Evolutionary conservation across 306 rosid genomes (phyloP).

Genomic region (Cicer arietinum): DNA sequence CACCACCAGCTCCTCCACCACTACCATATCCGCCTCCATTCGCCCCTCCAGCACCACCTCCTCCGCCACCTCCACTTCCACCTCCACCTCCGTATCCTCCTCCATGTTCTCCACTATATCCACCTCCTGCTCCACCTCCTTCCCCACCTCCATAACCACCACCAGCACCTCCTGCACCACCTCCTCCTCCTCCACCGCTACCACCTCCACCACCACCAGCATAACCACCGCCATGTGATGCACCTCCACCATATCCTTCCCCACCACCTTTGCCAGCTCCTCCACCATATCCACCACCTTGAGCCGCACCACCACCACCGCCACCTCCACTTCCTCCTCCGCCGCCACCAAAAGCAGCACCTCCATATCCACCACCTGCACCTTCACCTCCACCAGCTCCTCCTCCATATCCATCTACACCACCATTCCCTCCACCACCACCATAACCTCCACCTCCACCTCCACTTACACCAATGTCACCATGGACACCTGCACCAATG

Average conservation of each 20-base stretch:
- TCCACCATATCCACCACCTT: slow-evolving; percentile 50
- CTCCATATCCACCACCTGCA: slow-evolving; percentile 53
- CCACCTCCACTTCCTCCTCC: slow-evolving; percentile 48
- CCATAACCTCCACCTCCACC: slow-evolving; percentile 52
- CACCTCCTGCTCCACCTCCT: slow-evolving; percentile 50
- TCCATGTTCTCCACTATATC: slow-evolving; percentile 46
- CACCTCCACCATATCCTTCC: slow-evolving; percentile 48
- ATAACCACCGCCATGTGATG: slow-evolving; percentile 34
- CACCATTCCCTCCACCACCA: slow-evolving; percentile 42
- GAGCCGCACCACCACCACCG: slow-evolving; percentile 45
- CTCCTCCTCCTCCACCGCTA: slow-evolving; percentile 41
- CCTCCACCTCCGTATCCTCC: slow-evolving; percentile 41
- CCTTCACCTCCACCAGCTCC: slow-evolving; percentile 59
- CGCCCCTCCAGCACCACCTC: slow-evolving; percentile 51
- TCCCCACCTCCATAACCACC: slow-evolving; percentile 46
- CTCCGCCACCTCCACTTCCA: slow-evolving; percentile 24
- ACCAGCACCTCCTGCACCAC: slow-evolving; percentile 36
- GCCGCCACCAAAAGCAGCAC: slow-evolving; percentile 41
- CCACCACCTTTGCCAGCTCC: slow-evolving; percentile 55
- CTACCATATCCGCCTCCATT: slow-evolving; percentile 57
- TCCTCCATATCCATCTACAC: slow-evolving; percentile 50
- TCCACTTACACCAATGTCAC: slow-evolving; percentile 36
- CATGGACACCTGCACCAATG: slow-evolving; percentile 36
- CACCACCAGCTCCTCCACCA: slow-evolving; percentile 50
- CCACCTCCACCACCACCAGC: slow-evolving; percentile 50